Evolutionary conservation across 768 basidiomycete species (phyloP).

Genomic region (Pulveroboletus ravenelii): DNA sequence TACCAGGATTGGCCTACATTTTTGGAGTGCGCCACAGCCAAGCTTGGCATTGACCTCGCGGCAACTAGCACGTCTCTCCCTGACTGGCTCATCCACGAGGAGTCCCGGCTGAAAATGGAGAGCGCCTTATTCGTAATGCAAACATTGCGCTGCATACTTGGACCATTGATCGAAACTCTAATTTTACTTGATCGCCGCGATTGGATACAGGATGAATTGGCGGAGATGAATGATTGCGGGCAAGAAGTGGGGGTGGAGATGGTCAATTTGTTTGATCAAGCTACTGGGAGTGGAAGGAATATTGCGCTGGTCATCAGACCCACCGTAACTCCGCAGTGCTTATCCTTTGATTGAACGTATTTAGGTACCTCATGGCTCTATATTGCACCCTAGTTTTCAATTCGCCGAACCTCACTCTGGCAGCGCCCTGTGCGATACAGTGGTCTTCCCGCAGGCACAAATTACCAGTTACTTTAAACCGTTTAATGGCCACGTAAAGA

Average conservation of each 20-base stretch:
- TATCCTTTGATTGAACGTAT: background rate
- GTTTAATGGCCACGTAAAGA: constrained; percentile 42
- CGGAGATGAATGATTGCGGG: constrained; percentile 19
- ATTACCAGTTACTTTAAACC: constrained; percentile 13
- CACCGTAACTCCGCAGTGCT: constrained; percentile 5
- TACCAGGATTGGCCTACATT: constrained; percentile 51
- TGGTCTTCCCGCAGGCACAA: constrained; percentile 3
- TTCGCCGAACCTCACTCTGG: constrained; percentile 1
- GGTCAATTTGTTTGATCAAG: constrained; percentile 71
- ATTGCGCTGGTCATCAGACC: constrained; percentile 55
- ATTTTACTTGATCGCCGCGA: constrained; percentile 57
- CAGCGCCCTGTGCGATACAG: constrained; percentile 4
- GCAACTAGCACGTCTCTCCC: constrained; percentile 14
- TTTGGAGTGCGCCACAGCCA: constrained; percentile 32
- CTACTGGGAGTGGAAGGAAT: constrained; percentile 68
- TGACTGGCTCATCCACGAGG: constrained; percentile 19
- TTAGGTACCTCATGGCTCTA: constrained; percentile 6
- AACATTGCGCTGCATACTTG: constrained; percentile 61
- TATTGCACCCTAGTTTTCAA: constrained; percentile 1
- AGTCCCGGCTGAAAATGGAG: constrained; percentile 29
- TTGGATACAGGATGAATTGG: constrained; percentile 48
- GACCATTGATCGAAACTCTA: constrained; percentile 61
- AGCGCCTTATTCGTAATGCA: constrained; percentile 55
- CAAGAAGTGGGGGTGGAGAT: constrained; percentile 37
- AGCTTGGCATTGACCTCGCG: constrained; percentile 22